Evolutionary conservation across 2,329 filamentous ascomycete genomes (phyloP), one percentile per base, ranked within the genome.

Genomic region (Helicocarpus griseus): DNA sequence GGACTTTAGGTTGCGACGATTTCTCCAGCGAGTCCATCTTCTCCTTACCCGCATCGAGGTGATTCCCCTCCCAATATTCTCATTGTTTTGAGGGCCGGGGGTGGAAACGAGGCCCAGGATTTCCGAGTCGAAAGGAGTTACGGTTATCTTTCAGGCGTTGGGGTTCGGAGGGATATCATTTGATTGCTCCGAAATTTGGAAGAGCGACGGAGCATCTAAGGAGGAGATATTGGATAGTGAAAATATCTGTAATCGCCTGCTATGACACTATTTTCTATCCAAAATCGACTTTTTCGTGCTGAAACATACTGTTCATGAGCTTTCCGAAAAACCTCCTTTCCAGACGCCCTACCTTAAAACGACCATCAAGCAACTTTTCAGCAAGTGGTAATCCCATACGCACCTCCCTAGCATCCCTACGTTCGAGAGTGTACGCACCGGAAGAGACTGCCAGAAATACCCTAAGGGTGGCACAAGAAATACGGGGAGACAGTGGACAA

Each of bases 251-350:
- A 40, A 39, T 39, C 47, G 47, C 36, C 47, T 49, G 17, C 19
- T 49, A 40, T 49, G 26, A 45, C n/a, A n/a, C 9, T 40, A 40
- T 49, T 36, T 49, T 49, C 47, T 41, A 49, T 29, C 22, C 47
- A 39, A n/a, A 49, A 49, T 49, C 47, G 47, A 49, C 35, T 40
- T 49, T 48, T 41, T 49, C 38, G 33, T 49, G 47, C 47, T 49
- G 28, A 39, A 49, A 38, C 17, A 39, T 21, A 29, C 8, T 39
- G 33, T 49, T 22, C 36, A 29, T 49, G 47, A 49, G 47, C 21
- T 21, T 39, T 41, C 29, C 36, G 29, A 33, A 49, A 48, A n/a
- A 17, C 1, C 5, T 17, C 9, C 24, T 21, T n/a, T 44, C 6
- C 44, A n/a, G n/a, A n/a, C n/a, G n/a, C 31, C 7, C 41, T 26